These are phyloP conservation scores for Cladochytrium replicatum DNA, from an alignment of 192 early-diverging fungal species.

Conservation along the genomic window DNA sequence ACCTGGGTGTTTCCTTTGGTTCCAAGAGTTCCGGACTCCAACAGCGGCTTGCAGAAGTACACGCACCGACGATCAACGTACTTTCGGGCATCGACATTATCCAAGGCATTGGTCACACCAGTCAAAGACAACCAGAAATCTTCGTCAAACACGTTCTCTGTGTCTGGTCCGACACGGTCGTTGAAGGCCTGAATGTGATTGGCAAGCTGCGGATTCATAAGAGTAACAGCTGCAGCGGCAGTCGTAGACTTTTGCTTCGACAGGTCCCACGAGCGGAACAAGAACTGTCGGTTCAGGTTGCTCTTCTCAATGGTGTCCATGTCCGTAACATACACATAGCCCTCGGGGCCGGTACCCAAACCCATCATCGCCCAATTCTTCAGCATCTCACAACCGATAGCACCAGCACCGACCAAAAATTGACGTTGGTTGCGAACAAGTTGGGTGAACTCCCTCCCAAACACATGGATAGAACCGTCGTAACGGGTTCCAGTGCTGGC, in stretches of 20 bases:
- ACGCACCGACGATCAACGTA: conserved; percentile 85
- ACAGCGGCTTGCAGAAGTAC: conserved; percentile 71
- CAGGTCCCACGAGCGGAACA: conserved; percentile 72
- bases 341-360: conserved; percentile 30
- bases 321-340: conserved; percentile 72
- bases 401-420: conserved; percentile 83
- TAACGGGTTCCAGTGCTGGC: conserved; percentile 69
- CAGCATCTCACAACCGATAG: conserved; percentile 88
- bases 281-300: conserved; percentile 84
- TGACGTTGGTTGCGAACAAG: conserved; percentile 63
- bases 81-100: conserved; percentile 78
- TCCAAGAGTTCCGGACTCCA: conserved; percentile 86
- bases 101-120: conserved; percentile 80
- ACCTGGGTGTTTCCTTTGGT: conserved; percentile 89
- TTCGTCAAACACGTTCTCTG: conserved; percentile 68
- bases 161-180: conserved; percentile 76
- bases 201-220: conserved; percentile 70
- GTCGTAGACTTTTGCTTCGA: conserved; percentile 71
- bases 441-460: conserved; percentile 71
- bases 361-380: conserved; percentile 92
- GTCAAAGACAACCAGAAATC: conserved; percentile 65
- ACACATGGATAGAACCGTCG: conserved; percentile 78
- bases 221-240: conserved; percentile 59
- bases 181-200: conserved; percentile 38
- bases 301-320: conserved; percentile 95